phyloP scores from a whole-genome alignment of 2,329 filamentous ascomycete genomes.

The Aureobasidium lini region DNA sequence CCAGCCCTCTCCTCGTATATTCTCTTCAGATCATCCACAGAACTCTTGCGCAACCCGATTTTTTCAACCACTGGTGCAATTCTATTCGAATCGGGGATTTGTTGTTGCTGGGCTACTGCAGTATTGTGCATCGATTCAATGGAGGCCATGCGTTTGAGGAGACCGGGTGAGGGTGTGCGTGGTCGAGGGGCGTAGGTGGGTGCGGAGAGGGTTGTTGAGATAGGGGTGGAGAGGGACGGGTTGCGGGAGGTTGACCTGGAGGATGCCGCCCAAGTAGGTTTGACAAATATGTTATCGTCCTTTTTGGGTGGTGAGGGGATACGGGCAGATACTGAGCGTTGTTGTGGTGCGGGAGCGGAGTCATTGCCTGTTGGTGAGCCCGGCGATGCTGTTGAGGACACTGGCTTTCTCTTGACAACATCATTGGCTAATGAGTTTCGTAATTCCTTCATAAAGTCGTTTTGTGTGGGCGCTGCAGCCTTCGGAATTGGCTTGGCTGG shows the following conservation, averaged over 20 bases:
- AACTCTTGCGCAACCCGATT: slow-evolving; percentile 38
- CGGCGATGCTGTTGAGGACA: slow-evolving; percentile 8
- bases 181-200: slow-evolving; percentile 19
- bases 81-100: neutral
- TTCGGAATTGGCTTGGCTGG: neutral
- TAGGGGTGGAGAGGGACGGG: neutral
- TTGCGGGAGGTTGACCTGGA: slow-evolving; percentile 12
- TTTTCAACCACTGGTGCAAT: neutral
- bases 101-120: neutral
- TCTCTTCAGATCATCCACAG: slow-evolving; percentile 40
- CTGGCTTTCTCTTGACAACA: slow-evolving; percentile 2
- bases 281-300: slow-evolving; percentile 13
- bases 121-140: slow-evolving; percentile 27
- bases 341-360: neutral
- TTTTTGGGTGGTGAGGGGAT: neutral
- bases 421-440: slow-evolving; percentile 3
- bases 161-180: slow-evolving; percentile 32
- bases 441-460: slow-evolving; percentile 16
- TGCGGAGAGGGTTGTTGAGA: neutral
- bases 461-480: neutral
- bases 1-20: slow-evolving; percentile 42
- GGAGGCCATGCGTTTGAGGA: slow-evolving; percentile 41
- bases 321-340: slow-evolving; percentile 15
- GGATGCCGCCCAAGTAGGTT: slow-evolving; percentile 17
- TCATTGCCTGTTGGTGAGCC: slow-evolving; percentile 6